Evolutionary conservation across 352 stramenopile species (phyloP).

Genomic region (Phytophthora foliorum): DNA sequence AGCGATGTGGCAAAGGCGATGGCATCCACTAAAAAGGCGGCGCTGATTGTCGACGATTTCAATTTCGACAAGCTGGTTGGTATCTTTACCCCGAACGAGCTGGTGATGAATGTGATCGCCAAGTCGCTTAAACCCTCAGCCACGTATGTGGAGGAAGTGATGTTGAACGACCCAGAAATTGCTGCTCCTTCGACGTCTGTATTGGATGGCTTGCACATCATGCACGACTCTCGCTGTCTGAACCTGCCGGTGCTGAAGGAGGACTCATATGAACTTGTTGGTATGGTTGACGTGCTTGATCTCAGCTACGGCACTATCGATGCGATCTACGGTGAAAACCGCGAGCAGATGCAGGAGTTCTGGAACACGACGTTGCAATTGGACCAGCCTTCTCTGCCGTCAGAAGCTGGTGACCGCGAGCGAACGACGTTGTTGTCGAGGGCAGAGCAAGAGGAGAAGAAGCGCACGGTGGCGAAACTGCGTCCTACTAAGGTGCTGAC

Average conservation of each 20-base stretch:
- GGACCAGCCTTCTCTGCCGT: slow-evolving; percentile 63
- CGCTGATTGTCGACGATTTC: slow-evolving; percentile 93
- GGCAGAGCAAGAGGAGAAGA: slow-evolving; percentile 72
- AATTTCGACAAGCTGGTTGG: slow-evolving; percentile 92
- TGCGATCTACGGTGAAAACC: slow-evolving; percentile 88
- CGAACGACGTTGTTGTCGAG: slow-evolving; percentile 70
- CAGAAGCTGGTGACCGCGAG: slow-evolving; percentile 49
- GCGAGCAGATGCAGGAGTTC: slow-evolving; percentile 92
- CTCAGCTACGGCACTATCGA: slow-evolving; percentile 91
- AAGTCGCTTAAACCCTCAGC: slow-evolving; percentile 91
- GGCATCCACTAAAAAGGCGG: slow-evolving; percentile 90
- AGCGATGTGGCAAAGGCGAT: slow-evolving; percentile 83
- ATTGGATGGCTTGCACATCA: slow-evolving; percentile 90
- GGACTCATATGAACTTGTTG: slow-evolving; percentile 71
- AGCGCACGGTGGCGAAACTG: slow-evolving; percentile 83
- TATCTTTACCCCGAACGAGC: slow-evolving; percentile 97
- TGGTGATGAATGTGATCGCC: slow-evolving; percentile 96
- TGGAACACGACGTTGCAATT: slow-evolving; percentile 89
- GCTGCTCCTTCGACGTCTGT: slow-evolving; percentile 73
- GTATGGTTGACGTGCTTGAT: slow-evolving; percentile 87
- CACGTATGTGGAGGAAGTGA: slow-evolving; percentile 93
- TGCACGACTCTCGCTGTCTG: slow-evolving; percentile 87
- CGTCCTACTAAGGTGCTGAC: slow-evolving; percentile 92
- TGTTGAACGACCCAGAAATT: slow-evolving; percentile 89
- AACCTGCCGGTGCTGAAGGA: slow-evolving; percentile 85